Conservation (phyloP, 495 filamentous ascomycete genomes). For the Penicillium verhagenii region DNA sequence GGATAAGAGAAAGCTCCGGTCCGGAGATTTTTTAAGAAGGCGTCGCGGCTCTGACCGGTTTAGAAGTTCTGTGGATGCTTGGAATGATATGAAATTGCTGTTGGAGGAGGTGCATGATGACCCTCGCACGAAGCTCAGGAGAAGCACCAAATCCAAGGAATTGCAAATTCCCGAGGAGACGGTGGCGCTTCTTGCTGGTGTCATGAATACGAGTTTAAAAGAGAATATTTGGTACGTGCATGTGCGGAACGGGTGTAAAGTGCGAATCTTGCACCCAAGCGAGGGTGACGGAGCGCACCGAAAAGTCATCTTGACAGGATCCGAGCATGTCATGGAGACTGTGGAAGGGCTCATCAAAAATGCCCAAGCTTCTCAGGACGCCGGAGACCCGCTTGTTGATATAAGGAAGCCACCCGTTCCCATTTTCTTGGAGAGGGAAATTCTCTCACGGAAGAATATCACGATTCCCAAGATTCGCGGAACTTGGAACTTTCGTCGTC, state of each 20-base stretch:
- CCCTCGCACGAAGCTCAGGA: constrained; percentile 7
- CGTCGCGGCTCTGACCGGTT: neutral
- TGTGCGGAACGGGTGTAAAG: constrained; percentile 39
- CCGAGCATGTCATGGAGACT: constrained; percentile 30
- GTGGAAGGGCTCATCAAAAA: constrained; percentile 27
- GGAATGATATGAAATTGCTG: constrained; percentile 27
- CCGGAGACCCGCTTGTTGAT: constrained; percentile 30
- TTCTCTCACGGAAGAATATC: neutral
- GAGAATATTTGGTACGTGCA: constrained; percentile 43
- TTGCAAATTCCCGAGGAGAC: constrained; percentile 42
- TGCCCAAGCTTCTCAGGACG: constrained; percentile 22
- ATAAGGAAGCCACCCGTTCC: constrained; percentile 32
- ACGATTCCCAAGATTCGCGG: constrained; percentile 33
- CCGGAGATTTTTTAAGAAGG: constrained; percentile 20
- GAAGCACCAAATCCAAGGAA: constrained; percentile 24
- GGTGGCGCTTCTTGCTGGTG: constrained; percentile 34
- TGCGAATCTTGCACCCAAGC: constrained; percentile 30
- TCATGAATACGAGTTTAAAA: constrained; percentile 18
- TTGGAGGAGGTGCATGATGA: constrained; percentile 23
- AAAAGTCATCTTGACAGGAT: constrained; percentile 37
- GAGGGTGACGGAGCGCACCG: constrained; percentile 37
- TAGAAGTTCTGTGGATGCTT: constrained; percentile 6
- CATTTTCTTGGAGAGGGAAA: constrained; percentile 27
- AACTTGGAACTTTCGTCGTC: constrained; percentile 26
- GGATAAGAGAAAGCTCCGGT: constrained; percentile 32